phyloP scores from a whole-genome alignment of 306 rosid species.

The Leucaena leucocephala region DNA sequence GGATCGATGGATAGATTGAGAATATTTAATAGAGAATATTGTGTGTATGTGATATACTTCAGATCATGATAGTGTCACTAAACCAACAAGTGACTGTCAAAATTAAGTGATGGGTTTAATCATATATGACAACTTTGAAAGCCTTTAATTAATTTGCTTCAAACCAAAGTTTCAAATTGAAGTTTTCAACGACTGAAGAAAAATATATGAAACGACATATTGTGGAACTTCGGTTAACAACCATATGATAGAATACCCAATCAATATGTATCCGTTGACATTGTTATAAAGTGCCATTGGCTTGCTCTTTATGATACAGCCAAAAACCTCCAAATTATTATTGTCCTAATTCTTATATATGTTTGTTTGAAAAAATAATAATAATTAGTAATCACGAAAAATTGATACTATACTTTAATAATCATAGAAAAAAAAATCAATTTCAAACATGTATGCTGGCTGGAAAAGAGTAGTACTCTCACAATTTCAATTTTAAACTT shows the following conservation, averaged over 20 bases:
- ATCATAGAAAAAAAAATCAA: not conserved
- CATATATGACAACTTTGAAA: constrained; percentile 10
- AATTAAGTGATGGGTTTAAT: constrained; percentile 21
- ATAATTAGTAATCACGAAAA: not conserved
- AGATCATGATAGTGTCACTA: not conserved
- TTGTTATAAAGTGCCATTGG: not conserved
- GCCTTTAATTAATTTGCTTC: constrained; percentile 32
- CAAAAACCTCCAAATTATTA: not conserved
- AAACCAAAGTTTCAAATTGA: constrained; percentile 36
- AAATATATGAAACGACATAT: not conserved
- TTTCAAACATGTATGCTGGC: not conserved
- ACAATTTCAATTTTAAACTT: not conserved
- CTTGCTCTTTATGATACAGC: not conserved
- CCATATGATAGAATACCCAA: not conserved
- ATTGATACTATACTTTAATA: not conserved
- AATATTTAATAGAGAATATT: too few species aligned
- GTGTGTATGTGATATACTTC: not conserved
- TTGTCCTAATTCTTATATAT: not conserved
- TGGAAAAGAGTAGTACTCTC: not conserved
- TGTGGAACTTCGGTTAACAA: not conserved
- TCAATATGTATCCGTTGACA: not conserved
- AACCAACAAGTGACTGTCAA: not conserved
- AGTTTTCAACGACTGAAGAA: constrained; percentile 24
- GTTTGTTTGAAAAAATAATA: not conserved
- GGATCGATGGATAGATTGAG: too few species aligned